Evolutionary conservation across 2,329 filamentous ascomycete species (phyloP).

Genomic region (Fusarium sp.): DNA sequence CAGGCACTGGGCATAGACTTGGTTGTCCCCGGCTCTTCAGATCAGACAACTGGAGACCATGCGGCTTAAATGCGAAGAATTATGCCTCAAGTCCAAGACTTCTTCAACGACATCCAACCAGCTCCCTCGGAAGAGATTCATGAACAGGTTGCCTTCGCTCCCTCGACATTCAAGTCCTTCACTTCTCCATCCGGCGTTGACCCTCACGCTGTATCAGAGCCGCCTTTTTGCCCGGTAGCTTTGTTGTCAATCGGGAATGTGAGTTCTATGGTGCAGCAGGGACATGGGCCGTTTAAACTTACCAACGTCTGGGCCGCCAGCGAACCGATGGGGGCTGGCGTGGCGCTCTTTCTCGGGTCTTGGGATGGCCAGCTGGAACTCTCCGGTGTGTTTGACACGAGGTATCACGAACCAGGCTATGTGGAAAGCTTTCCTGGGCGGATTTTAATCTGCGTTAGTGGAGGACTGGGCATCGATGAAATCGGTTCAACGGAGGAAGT

Average conservation of each 20-base stretch:
- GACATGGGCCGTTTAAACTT: background rate
- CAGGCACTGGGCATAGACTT: background rate
- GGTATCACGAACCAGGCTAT: background rate
- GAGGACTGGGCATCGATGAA: background rate
- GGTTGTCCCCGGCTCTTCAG: background rate
- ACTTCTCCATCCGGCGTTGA: background rate
- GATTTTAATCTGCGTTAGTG: background rate
- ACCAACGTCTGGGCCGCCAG: background rate
- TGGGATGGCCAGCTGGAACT: background rate
- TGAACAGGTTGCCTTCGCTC: background rate
- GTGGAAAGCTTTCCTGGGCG: background rate
- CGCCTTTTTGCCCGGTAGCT: background rate
- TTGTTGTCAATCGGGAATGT: background rate
- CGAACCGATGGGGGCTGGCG: background rate
- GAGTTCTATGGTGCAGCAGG: background rate
- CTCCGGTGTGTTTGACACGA: background rate
- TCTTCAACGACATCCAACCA: background rate
- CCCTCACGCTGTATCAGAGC: background rate
- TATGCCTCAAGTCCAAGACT: background rate
- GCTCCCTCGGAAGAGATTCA: background rate
- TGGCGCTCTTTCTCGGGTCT: background rate
- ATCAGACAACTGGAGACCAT: background rate
- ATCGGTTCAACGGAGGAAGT: background rate
- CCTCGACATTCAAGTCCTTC: background rate
- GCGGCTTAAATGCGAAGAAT: background rate